Conservation (phyloP, 371 early-diverging fungal species). For the Lichtheimia ramosa region DNA sequence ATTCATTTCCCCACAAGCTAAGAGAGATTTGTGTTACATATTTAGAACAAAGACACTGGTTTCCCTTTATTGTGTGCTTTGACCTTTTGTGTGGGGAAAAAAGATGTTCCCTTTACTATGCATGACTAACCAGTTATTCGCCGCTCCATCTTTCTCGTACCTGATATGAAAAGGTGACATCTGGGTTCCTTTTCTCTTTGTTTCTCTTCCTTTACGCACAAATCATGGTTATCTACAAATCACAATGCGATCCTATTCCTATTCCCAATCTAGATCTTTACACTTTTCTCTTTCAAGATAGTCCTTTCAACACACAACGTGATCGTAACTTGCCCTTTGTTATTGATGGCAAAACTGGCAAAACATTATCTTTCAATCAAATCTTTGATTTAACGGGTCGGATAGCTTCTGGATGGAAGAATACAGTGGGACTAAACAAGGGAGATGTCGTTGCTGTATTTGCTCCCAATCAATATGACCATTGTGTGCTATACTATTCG, state of each 20-base stretch:
- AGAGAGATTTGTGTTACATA: too few species aligned
- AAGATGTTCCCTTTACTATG: too few species aligned
- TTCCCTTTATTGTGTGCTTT: too few species aligned
- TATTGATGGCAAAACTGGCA: conserved; percentile 61
- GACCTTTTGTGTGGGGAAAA: too few species aligned
- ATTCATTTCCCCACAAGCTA: too few species aligned
- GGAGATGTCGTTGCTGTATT: conserved; percentile 78
- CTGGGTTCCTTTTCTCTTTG: too few species aligned
- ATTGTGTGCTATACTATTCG: conserved; percentile 39
- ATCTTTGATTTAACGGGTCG: conserved; percentile 46
- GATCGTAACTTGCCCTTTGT: conserved; percentile 39
- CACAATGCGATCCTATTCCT: conserved; percentile 28
- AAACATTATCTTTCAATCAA: conserved; percentile 62
- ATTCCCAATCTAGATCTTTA: conserved; percentile 70
- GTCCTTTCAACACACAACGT: conserved; percentile 34
- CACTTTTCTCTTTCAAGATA: conserved; percentile 55
- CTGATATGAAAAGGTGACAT: too few species aligned
- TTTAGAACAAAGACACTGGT: too few species aligned
- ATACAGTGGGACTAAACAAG: conserved; percentile 57
- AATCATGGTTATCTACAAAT: conserved; percentile 37
- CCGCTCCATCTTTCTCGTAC: too few species aligned
- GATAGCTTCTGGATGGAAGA: conserved; percentile 64
- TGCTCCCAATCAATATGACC: conserved; percentile 64
- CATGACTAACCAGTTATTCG: too few species aligned
- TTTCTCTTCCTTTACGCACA: too few species aligned